Evolutionary conservation across 1,139 yeast genomes (phyloP), one percentile per base, ranked within the genome.

Genomic region (Magnusiomyces ingens): DNA sequence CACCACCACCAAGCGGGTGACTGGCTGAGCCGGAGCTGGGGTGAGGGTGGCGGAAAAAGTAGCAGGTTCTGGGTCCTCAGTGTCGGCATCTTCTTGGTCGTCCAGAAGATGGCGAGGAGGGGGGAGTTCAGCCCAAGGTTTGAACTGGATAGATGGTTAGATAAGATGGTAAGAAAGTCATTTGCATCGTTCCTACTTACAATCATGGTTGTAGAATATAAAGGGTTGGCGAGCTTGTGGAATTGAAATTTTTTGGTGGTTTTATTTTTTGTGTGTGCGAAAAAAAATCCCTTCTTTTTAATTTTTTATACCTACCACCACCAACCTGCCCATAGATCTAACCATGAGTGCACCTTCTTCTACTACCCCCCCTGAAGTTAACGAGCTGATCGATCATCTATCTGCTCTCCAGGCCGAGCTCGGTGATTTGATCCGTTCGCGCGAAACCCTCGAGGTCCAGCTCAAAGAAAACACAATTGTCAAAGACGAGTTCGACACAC

Each of bases 391-490:
- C 38, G 45, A 48, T 13, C 26, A 26, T 18, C 44, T 48, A 12
- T 8, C 21, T 5, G n/a, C 21, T 13, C 38, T 29, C n/a, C 50
- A 48, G 29, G 13, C 21, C n/a, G 45, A 48, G 45, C 38, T 48
- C 5, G 38, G 13, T 11, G 50, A 48, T 3, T 44, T 37, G 45
- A 49, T 55, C 38, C 54, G 52, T 37, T 79, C 82, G 38, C 75
- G 87, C 55, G 83, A 83, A 52, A 73, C 77, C 60, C 75, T 82
- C 48, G 88, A 74, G 64, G 78, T 85, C 10, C 88, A 82, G 67
- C 64, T 71, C 62, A 98, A 93, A 69, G 99, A 93, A 69, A 91
- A 91, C 71, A 84, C 84, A 65, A 90, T 93, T 52, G 99, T 93
- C n/a, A 12, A 83, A 62, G 82, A 80, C 42, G 67, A 60, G 49